Conservation (phyloP, 805 yeast genomes). For the Candida chauliodis region DNA sequence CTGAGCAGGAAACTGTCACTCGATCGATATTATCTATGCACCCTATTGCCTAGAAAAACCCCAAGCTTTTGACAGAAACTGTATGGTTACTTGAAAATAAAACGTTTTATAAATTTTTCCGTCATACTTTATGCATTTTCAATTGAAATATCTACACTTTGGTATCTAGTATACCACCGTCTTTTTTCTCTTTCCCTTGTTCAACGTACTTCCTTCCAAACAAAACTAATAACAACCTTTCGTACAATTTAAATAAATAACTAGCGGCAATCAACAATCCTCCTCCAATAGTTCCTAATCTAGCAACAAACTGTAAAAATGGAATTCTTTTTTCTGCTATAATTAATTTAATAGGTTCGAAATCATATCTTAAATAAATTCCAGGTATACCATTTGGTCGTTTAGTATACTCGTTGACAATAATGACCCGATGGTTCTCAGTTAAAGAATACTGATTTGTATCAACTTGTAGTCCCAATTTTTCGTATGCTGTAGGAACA, state of each 20-base stretch:
- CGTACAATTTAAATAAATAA: slow-evolving; percentile 59
- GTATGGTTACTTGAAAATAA: no score
- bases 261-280: slow-evolving; percentile 71
- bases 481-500: slow-evolving; percentile 76
- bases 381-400: slow-evolving; percentile 57
- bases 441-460: slow-evolving; percentile 85
- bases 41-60: no score
- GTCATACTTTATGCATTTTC: neutral
- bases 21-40: no score
- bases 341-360: slow-evolving; percentile 77
- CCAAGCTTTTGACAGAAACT: no score
- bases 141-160: neutral
- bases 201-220: slow-evolving; percentile 58
- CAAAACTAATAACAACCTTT: slow-evolving; percentile 45
- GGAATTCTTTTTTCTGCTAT: slow-evolving; percentile 71
- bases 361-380: slow-evolving; percentile 76
- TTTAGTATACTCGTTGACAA: slow-evolving; percentile 3
- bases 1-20: no score
- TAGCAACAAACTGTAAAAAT: slow-evolving; percentile 72
- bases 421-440: slow-evolving; percentile 36
- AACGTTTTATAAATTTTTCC: no score
- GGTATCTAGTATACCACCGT: slow-evolving; percentile 30
- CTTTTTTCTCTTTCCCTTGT: slow-evolving; percentile 44
- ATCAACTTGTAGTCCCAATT: slow-evolving; percentile 67
- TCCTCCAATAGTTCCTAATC: slow-evolving; percentile 77